Percentiles rank a stretch among this genome's conserved stretches.
Conservation (phyloP, 305 asterid species). For the Fraxinus nigra region DNA sequence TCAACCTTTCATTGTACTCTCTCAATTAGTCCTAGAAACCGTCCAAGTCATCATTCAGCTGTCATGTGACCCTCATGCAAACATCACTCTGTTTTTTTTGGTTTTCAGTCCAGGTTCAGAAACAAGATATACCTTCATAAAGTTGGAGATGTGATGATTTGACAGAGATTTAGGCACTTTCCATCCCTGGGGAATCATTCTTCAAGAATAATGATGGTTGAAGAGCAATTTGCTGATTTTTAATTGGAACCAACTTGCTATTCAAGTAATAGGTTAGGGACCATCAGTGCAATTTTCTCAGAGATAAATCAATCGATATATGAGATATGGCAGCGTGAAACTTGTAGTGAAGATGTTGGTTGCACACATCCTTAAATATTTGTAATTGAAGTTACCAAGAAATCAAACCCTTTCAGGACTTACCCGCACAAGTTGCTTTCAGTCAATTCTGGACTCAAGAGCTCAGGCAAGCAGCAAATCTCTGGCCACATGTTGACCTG, state of each 20-base stretch:
- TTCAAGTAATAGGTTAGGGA: neutral
- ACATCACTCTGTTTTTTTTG: neutral
- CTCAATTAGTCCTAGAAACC: neutral
- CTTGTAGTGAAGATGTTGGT: neutral
- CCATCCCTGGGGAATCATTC: neutral
- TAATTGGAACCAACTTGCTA: neutral
- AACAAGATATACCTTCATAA: neutral
- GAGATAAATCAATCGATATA: neutral
- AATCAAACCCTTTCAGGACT: slow-evolving; percentile 21
- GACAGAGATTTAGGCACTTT: neutral
- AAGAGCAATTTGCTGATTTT: neutral
- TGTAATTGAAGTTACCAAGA: slow-evolving; percentile 1
- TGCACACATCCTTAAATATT: neutral
- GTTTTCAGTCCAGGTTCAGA: neutral
- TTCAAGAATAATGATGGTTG: neutral
- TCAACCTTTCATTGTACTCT: neutral
- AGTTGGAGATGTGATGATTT: neutral
- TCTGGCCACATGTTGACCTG: slow-evolving; percentile 90
- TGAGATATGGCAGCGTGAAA: neutral
- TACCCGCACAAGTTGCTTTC: slow-evolving; percentile 79
- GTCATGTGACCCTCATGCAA: neutral
- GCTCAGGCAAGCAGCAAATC: slow-evolving; percentile 82
- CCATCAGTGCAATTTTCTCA: neutral
- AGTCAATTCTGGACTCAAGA: slow-evolving; percentile 66
- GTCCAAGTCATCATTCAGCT: neutral